Base-by-base conservation (phyloP, 1,284 basidiomycete genomes). In the Irpex rosettiformis region DNA sequence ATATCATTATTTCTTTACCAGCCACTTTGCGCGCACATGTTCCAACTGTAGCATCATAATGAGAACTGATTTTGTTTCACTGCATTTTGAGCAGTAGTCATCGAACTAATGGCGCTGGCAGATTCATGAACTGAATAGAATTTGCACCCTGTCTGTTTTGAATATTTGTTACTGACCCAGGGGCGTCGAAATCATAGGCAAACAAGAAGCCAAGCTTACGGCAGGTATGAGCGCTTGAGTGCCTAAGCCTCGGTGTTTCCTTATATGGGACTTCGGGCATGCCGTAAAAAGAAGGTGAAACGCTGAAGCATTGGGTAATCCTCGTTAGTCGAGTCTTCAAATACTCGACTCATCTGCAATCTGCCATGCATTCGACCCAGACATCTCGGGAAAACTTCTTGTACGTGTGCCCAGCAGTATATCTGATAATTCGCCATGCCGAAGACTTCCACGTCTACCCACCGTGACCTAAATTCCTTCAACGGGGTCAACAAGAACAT, bases 401-500 rank as follows among this genome's bases (percentile, higher is more conserved):
- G 24, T 18, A 25, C 1, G 24, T 16, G 27, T 8, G 10, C 27
- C 48, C 11, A 22, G 10, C 21, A 25, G 48, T 6, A 6, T 13
- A 27, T 49, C 43, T 33, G 16, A 42, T n/a, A 56, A 11, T 42
- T 3, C 24, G 30, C 53, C 10, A 61, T 61, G 60, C 60, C 60
- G 6, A 61, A 61, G 45, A 54, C 33, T 4, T 30, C 42, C 5
- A 5, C 33, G 25, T 18, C 45, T 7, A 47, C 47, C 33, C 60
- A 53, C n/a, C 51, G 54, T 11, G 48, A 55, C 5, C 45, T 56
- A 5, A 25, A 33, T 6, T 53, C 59, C 2, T 61, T 58, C 54
- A 61, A 61, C 24, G 54, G 30, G 13, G 58, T 58, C 54, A 61
- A 61, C 24, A 57, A 43, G 13, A 61, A 61, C 29, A n/a, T 52